Percentiles rank a stretch among this genome's conserved stretches.
Evolutionary conservation across 2,329 filamentous ascomycete genomes (phyloP).

Genomic region (Colletotrichum tropicale): DNA sequence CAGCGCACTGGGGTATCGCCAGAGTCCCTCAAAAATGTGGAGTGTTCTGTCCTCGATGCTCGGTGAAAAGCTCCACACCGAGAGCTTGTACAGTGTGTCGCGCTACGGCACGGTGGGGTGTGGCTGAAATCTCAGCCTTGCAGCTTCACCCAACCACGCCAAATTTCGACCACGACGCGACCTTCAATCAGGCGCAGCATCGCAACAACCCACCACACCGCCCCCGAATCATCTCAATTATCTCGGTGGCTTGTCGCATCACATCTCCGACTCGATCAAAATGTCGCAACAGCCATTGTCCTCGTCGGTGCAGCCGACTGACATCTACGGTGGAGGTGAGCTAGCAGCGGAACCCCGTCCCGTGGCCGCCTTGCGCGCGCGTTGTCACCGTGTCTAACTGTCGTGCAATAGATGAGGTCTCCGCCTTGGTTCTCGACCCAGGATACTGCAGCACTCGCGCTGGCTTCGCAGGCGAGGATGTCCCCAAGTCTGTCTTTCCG

Average conservation of each 20-base stretch:
- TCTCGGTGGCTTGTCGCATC: conserved; percentile 1
- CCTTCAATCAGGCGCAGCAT: conserved; percentile 7
- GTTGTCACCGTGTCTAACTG: neutral
- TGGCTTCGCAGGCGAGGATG: conserved; percentile 96
- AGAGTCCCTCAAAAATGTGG: neutral
- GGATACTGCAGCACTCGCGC: conserved; percentile 91
- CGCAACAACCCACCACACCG: conserved; percentile 4
- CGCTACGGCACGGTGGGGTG: conserved; percentile 10
- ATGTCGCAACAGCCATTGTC: conserved; percentile 64
- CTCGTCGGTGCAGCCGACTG: conserved; percentile 62
- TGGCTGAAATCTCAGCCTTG: conserved; percentile 22
- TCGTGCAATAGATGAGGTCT: conserved; percentile 80
- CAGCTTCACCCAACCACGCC: conserved; percentile 18
- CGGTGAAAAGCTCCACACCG: conserved; percentile 12
- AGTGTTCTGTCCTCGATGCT: neutral
- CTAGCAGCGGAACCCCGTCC: neutral
- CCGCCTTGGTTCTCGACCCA: conserved; percentile 93
- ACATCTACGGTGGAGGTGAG: conserved; percentile 68
- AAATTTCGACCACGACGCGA: conserved; percentile 9
- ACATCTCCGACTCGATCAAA: conserved; percentile 19
- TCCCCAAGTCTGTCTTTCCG: conserved; percentile 90
- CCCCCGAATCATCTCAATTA: neutral
- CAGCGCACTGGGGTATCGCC: neutral
- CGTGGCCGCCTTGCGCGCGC: conserved; percentile 1
- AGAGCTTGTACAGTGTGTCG: conserved; percentile 18